Evolutionary conservation across 371 early-diverging fungal species (phyloP).

Genomic region (Mortierella sp.): DNA sequence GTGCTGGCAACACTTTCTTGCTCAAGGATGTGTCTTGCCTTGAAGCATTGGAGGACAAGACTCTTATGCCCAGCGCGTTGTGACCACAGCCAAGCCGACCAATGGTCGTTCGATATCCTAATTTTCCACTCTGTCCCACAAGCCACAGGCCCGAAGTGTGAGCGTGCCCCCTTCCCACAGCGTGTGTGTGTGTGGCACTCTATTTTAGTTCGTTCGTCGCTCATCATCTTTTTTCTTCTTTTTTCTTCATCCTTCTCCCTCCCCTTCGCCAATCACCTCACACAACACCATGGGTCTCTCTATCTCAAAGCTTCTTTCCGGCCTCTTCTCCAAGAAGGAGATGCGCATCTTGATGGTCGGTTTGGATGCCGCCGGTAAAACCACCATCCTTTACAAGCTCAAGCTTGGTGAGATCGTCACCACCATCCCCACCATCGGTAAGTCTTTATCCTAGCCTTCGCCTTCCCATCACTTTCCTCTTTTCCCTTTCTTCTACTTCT

Average conservation of each 20-base stretch:
- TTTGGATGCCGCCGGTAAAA: constrained; percentile 97
- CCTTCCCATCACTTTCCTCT: not conserved
- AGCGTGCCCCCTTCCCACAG: too few species aligned
- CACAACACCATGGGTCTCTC: constrained; percentile 69
- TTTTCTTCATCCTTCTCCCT: constrained; percentile 11
- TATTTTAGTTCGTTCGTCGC: not conserved
- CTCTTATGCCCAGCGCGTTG: not conserved
- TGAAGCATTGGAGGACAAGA: too few species aligned
- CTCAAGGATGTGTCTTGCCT: too few species aligned
- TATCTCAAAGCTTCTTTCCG: constrained; percentile 66
- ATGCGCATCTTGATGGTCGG: constrained; percentile 95
- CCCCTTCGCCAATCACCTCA: constrained; percentile 15
- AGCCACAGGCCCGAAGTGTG: not conserved
- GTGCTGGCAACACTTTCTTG: not conserved
- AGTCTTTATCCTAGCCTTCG: constrained; percentile 10
- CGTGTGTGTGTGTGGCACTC: not conserved
- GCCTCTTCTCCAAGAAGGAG: constrained; percentile 79
- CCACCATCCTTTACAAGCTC: constrained; percentile 86
- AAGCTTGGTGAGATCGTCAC: constrained; percentile 98
- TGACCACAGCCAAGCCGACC: not conserved
- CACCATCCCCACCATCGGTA: constrained; percentile 98
- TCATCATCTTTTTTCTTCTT: constrained; percentile 21
- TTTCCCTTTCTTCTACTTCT: not conserved
- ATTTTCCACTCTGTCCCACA: not conserved
- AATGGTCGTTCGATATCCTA: not conserved